Evolutionary conservation across 768 basidiomycete genomes (phyloP).

Genomic region (Termitomyces sp.): DNA sequence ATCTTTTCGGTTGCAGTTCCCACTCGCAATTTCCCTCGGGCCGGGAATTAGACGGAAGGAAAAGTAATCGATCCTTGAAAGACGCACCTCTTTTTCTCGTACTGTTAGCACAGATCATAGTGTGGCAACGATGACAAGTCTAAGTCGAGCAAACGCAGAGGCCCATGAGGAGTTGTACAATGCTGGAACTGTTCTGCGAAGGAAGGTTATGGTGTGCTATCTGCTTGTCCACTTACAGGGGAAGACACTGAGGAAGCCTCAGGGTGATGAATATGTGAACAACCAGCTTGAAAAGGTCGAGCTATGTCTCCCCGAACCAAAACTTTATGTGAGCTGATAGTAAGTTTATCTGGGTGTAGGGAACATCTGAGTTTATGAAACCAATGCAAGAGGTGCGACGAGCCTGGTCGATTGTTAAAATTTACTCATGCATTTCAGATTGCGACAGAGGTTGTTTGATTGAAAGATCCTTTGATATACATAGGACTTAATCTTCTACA

Average conservation of each 20-base stretch:
- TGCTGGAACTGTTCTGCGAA: slow-evolving; percentile 33
- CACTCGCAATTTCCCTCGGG: background rate
- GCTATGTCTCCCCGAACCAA: background rate
- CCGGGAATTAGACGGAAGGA: background rate
- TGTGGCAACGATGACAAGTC: slow-evolving; percentile 15
- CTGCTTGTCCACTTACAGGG: background rate
- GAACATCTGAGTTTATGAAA: slow-evolving; percentile 36
- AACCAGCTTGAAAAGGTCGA: slow-evolving; percentile 32
- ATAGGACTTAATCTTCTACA: slow-evolving; percentile 8
- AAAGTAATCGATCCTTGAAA: background rate
- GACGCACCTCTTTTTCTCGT: background rate
- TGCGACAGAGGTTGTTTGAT: slow-evolving; percentile 27
- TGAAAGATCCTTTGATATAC: background rate
- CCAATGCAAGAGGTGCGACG: slow-evolving; percentile 35
- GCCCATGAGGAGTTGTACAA: slow-evolving; percentile 37
- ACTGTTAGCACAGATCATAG: background rate
- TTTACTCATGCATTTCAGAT: slow-evolving; percentile 15
- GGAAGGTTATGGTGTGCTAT: slow-evolving; percentile 34
- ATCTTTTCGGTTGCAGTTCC: background rate
- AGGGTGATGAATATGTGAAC: slow-evolving; percentile 40
- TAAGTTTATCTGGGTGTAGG: background rate
- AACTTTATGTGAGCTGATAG: background rate
- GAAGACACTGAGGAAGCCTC: background rate
- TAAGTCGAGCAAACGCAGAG: slow-evolving; percentile 21
- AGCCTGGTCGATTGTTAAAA: background rate